Base-by-base conservation (phyloP, 495 filamentous ascomycete species). In the Podospora conica region DNA sequence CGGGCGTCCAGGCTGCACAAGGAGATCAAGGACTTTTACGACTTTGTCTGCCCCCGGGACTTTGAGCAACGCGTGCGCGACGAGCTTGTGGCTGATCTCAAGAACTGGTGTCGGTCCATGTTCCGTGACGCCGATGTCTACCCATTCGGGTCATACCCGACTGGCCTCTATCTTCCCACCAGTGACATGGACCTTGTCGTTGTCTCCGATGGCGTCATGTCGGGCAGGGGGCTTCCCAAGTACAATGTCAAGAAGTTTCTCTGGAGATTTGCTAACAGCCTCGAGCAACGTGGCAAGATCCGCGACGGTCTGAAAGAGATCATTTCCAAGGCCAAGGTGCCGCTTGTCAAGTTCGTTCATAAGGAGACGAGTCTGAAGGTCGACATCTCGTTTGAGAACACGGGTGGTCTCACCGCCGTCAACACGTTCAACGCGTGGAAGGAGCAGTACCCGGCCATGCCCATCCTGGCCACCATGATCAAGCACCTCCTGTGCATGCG, bases 361-460 rank as follows among this genome's bases (percentile, higher is more conserved):
- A 78, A 74, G 55, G 60, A 80, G 56, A 96, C 93, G 3, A 84
- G 84, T 9, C 79, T 98, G 55, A 88, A 86, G 53, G 87, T 98
- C 22, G 95, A 98, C 73, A 78, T 98, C 53, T 97, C 94, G 1
- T 97, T 98, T 72, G 96, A 98, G 77, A 98, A 97, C 71, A 75
- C 86, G 25, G 90, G 87, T 53, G 95, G 95, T 5, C 66, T 96
- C 24, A 75, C 83, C 3, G 93, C 93, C 22, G 90, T 93, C 69
- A 71, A 85, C 18, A 96, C 91, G 0, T 96, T 96, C 72, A 77
- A 85, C 56, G 72, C 76, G 1, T 98, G 95, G 95, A 92, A 90
- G 68, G 60, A 76, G 9, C 79, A 86, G 55, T 96, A 87, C 69
- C 93, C 94, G 0, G 86, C 83, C 1, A 92, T 98, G 90, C 90